Evolutionary conservation across 441 rosid genomes (phyloP), one percentile per base, ranked within the genome.

Genomic region (Omphalea diandra): DNA sequence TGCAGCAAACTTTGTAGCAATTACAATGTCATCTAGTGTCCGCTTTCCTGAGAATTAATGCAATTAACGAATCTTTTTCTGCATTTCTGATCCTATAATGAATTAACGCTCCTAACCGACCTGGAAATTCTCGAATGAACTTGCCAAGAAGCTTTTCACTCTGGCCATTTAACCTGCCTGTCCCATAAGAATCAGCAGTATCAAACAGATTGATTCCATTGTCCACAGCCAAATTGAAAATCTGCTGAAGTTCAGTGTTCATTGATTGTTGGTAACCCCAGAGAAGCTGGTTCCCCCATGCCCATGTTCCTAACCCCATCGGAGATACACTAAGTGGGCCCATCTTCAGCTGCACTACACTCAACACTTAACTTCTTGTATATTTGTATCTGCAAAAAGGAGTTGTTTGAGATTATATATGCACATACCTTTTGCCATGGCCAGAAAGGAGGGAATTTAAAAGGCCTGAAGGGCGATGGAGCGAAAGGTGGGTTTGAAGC

Each of bases 231-330:
- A 94, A 76, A 63, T 87, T 86, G 73, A 94, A 94, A 38, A 82
- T 85, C 55, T 81, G 80, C 65, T 88, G 97, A 72, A 94, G 97
- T 71, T 90, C 86, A 64, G 79, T 44, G 76, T 94, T 97, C 96
- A 91, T 91, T 27, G 95, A 86, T 65, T 89, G 82, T 46, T 84
- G 77, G 63, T 94, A 94, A 0, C 94, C 97, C 97, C 98, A 94
- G 24, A 94, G 87, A 63, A 94, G 85, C 80, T 90, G 97, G 79
- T 94, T 94, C 14, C 97, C 98, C 98, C 98, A 91, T 53, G 98
- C 98, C 98, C 97, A 94, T 18, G 97, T 94, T 46, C 98, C 97
- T 75, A 94, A 91, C 49, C 97, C 98, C 95, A 90, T 91, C 0
- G 98, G 97, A 59, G 98, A 90, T 54, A 88, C 95, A 59, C 80